phyloP scores from a whole-genome alignment of 1,284 basidiomycete species.

The Papiliotrema terrestris region DNA sequence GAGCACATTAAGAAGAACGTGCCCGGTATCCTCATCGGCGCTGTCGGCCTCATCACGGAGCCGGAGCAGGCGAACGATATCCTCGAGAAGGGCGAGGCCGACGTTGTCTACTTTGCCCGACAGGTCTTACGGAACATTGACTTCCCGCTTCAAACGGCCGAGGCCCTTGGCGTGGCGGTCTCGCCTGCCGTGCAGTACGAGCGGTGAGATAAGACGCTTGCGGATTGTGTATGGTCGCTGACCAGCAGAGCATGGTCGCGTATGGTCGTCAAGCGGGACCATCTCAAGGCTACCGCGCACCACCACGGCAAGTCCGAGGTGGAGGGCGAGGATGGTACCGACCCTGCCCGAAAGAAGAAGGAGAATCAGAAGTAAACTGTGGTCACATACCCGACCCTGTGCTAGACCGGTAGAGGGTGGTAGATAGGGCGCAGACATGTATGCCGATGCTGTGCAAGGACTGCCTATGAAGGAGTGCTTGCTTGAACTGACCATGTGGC shows the following conservation, averaged over 20 bases:
- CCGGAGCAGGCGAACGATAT: conserved; percentile 64
- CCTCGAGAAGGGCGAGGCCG: conserved; percentile 62
- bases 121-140: conserved; percentile 52
- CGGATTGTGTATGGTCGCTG: neutral
- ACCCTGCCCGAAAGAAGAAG: neutral
- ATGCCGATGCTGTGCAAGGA: too few relatives aligned
- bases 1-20: conserved; percentile 64
- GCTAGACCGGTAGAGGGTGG: too few relatives aligned
- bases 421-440: too few relatives aligned
- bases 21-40: conserved; percentile 57
- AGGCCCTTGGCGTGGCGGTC: conserved; percentile 43
- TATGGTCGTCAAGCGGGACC: conserved; percentile 50
- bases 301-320: conserved; percentile 16
- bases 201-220: conserved; percentile 15
- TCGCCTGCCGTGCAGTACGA: conserved; percentile 46
- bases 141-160: conserved; percentile 45
- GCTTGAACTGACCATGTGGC: too few relatives aligned
- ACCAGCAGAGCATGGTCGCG: conserved; percentile 56
- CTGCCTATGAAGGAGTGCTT: too few relatives aligned
- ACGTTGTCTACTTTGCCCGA: conserved; percentile 65
- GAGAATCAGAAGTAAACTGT: too few relatives aligned
- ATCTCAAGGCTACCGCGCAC: conserved; percentile 9
- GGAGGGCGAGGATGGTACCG: conserved; percentile 23
- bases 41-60: conserved; percentile 72
- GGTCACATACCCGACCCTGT: too few relatives aligned